Percentiles rank a stretch among this genome's conserved stretches.
Evolutionary conservation across 2,329 filamentous ascomycete genomes (phyloP).

Genomic region (Ceratocystis alfenasii): DNA sequence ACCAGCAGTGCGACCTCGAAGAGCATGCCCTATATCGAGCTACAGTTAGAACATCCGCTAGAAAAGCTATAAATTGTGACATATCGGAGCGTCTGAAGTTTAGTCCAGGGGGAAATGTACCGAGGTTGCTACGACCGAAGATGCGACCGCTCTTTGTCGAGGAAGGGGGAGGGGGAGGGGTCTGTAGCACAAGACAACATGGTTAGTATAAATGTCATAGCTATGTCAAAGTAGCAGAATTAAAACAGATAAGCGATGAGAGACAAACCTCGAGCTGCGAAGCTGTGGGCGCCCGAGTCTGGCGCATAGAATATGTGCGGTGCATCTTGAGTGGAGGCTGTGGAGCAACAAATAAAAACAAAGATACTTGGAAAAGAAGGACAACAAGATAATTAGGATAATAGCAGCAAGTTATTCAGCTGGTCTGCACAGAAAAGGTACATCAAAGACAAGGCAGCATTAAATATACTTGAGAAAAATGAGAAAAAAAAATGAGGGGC

Average conservation of each 20-base stretch:
- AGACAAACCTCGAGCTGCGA: constrained; percentile 50
- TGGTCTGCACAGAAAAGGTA: neutral
- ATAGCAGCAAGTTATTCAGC: too few species aligned
- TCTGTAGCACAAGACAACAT: constrained; percentile 41
- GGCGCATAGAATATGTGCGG: constrained; percentile 98
- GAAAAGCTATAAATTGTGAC: neutral
- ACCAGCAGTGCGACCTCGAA: constrained; percentile 62
- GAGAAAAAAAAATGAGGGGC: neutral
- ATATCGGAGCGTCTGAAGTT: neutral
- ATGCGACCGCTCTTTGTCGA: constrained; percentile 83
- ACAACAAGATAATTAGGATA: neutral
- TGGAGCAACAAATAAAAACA: neutral
- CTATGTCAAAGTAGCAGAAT: neutral
- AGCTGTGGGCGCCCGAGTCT: constrained; percentile 87
- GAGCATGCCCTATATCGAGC: constrained; percentile 43
- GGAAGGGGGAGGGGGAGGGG: constrained; percentile 81
- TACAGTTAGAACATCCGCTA: constrained; percentile 18
- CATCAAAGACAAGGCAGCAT: neutral
- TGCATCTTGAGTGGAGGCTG: constrained; percentile 53
- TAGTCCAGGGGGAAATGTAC: constrained; percentile 44
- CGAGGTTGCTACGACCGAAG: constrained; percentile 75
- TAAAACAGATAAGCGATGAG: constrained; percentile 24
- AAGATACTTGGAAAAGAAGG: neutral
- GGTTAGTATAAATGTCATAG: constrained; percentile 19
- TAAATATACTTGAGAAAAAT: neutral